Evolutionary conservation across 1,139 yeast genomes (phyloP).

Genomic region (Scheffersomyces segobiensis): DNA sequence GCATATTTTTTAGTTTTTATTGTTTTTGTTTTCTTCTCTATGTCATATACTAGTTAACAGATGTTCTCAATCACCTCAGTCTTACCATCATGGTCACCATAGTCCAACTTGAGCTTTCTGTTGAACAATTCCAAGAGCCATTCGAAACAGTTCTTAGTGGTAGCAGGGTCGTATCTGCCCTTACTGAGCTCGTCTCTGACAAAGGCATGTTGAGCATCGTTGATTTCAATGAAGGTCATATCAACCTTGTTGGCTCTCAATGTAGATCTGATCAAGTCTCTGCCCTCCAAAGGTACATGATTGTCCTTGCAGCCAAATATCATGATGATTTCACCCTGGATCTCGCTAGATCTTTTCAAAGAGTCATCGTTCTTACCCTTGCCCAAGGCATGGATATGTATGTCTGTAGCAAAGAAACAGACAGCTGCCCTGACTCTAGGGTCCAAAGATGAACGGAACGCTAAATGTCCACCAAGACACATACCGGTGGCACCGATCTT

Average conservation of each 20-base stretch:
- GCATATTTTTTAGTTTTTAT: not conserved
- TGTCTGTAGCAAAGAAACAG: constrained; percentile 81
- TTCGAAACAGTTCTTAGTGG: constrained; percentile 65
- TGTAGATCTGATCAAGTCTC: constrained; percentile 68
- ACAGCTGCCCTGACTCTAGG: constrained; percentile 66
- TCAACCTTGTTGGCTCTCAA: constrained; percentile 60
- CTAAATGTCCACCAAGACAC: constrained; percentile 86
- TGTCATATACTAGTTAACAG: constrained; percentile 35
- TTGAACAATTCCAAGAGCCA: constrained; percentile 72
- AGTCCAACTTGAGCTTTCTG: constrained; percentile 64
- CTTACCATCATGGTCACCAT: constrained; percentile 61
- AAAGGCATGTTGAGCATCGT: constrained; percentile 83
- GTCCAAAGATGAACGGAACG: constrained; percentile 72
- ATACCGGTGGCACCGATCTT: constrained; percentile 81
- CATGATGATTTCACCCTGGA: constrained; percentile 60
- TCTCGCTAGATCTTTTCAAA: constrained; percentile 53
- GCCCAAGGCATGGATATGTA: constrained; percentile 67
- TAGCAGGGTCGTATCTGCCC: constrained; percentile 78
- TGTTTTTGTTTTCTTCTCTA: not conserved
- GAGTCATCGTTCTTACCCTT: constrained; percentile 65
- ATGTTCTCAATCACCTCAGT: constrained; percentile 56
- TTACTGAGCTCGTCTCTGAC: constrained; percentile 77
- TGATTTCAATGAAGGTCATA: constrained; percentile 71
- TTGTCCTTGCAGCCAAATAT: constrained; percentile 80
- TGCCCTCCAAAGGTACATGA: constrained; percentile 78